A percentile compares a stretch with the other conserved stretches of the same genome.
Evolutionary conservation across 805 yeast genomes (phyloP).

Genomic region (Suhomyces sp.): DNA sequence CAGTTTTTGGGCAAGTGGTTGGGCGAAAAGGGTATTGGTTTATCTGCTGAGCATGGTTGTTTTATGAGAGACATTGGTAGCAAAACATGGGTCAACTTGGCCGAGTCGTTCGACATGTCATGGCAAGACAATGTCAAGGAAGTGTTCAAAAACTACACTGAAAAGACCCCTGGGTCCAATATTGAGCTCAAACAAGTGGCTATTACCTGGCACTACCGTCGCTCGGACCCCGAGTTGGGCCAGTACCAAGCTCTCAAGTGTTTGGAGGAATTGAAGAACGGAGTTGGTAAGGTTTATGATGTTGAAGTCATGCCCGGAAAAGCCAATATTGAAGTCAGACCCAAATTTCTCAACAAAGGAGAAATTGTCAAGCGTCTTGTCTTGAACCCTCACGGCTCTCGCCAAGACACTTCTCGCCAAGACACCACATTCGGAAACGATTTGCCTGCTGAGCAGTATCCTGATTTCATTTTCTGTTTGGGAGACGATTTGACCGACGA

Average conservation of each 20-base stretch:
- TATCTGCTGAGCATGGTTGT: conserved; percentile 97
- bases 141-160: conserved; percentile 72
- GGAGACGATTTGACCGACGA: conserved; percentile 98
- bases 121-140: conserved; percentile 87
- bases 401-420: conserved; percentile 39
- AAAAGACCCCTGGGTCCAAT: conserved; percentile 84
- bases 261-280: conserved; percentile 56
- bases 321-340: conserved; percentile 97
- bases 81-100: conserved; percentile 76
- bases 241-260: conserved; percentile 77
- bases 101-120: conserved; percentile 81
- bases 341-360: conserved; percentile 91
- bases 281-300: conserved; percentile 64
- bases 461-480: conserved; percentile 83
- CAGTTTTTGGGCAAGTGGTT: conserved; percentile 84
- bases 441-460: conserved; percentile 46
- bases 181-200: conserved; percentile 91
- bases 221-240: conserved; percentile 93
- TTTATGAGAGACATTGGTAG: conserved; percentile 74
- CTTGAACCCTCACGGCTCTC: conserved; percentile 56
- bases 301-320: conserved; percentile 97
- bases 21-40: conserved; percentile 69
- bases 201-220: conserved; percentile 95
- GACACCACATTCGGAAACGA: conserved; percentile 17
- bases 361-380: conserved; percentile 86